Evolutionary conservation across 768 basidiomycete genomes (phyloP).

Genomic region (Termitomyces heimii): DNA sequence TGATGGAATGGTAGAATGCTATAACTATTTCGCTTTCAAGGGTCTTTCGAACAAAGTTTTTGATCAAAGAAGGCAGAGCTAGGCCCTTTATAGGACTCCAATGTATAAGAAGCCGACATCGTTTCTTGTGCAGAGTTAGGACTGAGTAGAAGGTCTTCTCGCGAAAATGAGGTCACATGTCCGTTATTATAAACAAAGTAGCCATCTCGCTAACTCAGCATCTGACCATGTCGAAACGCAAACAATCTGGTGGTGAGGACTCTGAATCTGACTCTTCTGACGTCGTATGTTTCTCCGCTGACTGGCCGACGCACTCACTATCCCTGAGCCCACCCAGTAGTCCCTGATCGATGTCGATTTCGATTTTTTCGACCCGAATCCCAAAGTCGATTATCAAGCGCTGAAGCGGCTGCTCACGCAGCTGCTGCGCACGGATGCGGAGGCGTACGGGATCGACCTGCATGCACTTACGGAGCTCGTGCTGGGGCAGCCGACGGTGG

Average conservation of each 20-base stretch:
- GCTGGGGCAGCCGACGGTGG: constrained; percentile 65
- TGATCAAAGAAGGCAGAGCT: too few species aligned
- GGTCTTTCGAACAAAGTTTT: too few species aligned
- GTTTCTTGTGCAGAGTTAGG: too few species aligned
- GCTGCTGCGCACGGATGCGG: constrained; percentile 71
- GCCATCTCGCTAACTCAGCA: too few species aligned
- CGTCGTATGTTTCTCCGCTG: constrained; percentile 13
- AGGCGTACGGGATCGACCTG: constrained; percentile 46
- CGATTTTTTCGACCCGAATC: constrained; percentile 88
- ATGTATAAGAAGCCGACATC: too few species aligned
- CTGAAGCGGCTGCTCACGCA: constrained; percentile 69
- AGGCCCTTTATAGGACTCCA: too few species aligned
- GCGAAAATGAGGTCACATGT: too few species aligned
- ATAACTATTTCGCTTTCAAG: too few species aligned
- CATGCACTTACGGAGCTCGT: constrained; percentile 79
- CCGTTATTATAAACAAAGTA: too few species aligned
- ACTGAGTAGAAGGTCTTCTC: too few species aligned
- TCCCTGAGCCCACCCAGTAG: constrained; percentile 25
- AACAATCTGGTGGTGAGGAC: constrained; percentile 37
- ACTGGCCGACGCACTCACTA: background rate
- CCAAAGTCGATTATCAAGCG: constrained; percentile 79
- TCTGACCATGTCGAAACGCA: constrained; percentile 46
- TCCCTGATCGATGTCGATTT: constrained; percentile 83
- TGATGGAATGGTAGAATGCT: too few species aligned
- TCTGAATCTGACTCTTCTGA: constrained; percentile 31